Evolutionary conservation across 169 alveolate species (phyloP), one percentile per base, ranked within the genome.

Genomic region (Ichthyophthirius multifiliis): DNA sequence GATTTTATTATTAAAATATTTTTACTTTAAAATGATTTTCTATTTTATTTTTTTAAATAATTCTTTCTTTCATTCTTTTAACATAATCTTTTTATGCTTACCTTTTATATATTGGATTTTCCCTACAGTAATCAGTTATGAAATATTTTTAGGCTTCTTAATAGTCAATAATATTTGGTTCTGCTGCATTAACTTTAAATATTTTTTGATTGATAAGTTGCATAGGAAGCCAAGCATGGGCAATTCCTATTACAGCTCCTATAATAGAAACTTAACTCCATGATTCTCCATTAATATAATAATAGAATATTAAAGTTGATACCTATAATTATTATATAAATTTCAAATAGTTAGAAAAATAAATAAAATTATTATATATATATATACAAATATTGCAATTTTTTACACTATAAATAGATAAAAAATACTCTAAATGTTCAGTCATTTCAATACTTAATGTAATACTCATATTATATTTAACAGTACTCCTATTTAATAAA

Each of bases 391-490:
- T 41, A 41, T 41, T 55, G 12, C 0, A 27, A 18, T 1, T 55
- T 27, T 10, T 55, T 55, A 55, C 71, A 55, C 71, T 55, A 12
- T 55, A 27, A 27, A 55, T 55, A n/a, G 71, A 39, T 27, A 55
- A 55, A 55, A 55, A 55, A 23, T 55, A 67, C n/a, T 67, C 77
- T 16, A 67, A 12, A 7, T 34, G 43, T 41, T 67, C 77, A 1
- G 55, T 67, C 77, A 67, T 67, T 41, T 67, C 77, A 1, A 34
- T 39, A 10, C 62, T 34, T 4, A 67, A 20, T 3, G 35, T 62
- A 1, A 62, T 32, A 39, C 77, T 67, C 77, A 67, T 67, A 67
- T 67, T 67, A n/a, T 67, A 18, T 20, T 67, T 67, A 37, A 67
- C 46, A 39, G 34, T 13, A 9, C 62, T 67, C 30, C 75, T 65